Evolutionary conservation across 306 rosid species (phyloP), one percentile per base, ranked within the genome.

Genomic region (Cercis canadensis): DNA sequence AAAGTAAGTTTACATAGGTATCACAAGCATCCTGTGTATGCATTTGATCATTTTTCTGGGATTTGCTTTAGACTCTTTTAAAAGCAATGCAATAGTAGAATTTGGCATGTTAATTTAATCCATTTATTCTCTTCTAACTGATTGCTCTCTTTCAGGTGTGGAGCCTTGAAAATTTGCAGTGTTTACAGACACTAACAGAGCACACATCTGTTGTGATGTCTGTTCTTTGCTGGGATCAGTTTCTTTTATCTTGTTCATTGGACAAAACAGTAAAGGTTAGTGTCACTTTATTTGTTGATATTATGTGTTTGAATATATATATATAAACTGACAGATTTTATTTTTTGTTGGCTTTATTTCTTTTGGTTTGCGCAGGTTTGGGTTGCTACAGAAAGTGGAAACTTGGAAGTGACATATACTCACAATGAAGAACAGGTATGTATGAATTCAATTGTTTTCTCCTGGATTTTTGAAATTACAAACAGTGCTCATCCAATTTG

Each of bases 201-300:
- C 98, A 94, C 72, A 88, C 86, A 14, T 75, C 95, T 24, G 98
- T 94, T 72, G 98, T 94, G 69, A 94, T 91, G 98, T 94, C 98
- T 73, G 82, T 94, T 78, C 97, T 94, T 75, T 90, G 95, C 80
- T 94, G 98, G 98, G 97, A 94, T 24, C 97, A 94, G 82, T 94
- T 90, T 67, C 95, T 94, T 51, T 73, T 94, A 74, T 89, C 98
- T 39, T 86, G 91, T 68, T 94, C 98, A 6, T 82, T 94, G 61
- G 98, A 94, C 88, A 70, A 87, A 67, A 87, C 93, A 67, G 85
- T 94, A 64, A 94, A 91, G 98, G 98, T 90, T 52, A 8, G 64
- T 71, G 47, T 75, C 74, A 46, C 50, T 55, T 37, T 32, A 13
- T 31, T 72, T 52, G n/a, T 70, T 68, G 66, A 49, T 60, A 11